Conservation (phyloP, 2,329 filamentous ascomycete genomes). For the Neonectria punicea region DNA sequence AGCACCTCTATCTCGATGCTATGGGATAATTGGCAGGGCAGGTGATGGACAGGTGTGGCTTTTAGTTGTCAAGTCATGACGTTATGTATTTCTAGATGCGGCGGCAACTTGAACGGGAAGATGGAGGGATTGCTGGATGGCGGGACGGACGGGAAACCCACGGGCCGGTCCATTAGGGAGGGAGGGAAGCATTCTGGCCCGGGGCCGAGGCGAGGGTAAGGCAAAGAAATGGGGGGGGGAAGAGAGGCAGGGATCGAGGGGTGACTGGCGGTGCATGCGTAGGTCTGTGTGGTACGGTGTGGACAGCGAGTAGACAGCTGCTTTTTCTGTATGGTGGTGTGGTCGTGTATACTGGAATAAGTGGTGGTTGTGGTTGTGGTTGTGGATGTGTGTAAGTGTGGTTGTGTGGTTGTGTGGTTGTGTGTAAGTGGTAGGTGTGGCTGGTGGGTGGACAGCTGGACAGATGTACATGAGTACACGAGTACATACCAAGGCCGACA, state of each 20-base stretch:
- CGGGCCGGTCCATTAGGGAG: slow-evolving; percentile 14
- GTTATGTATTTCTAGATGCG: neutral
- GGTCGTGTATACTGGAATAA: neutral
- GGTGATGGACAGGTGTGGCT: neutral
- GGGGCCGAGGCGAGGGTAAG: neutral
- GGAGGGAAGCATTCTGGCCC: neutral
- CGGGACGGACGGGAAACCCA: slow-evolving; percentile 13
- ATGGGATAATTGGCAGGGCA: neutral
- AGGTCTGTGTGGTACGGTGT: slow-evolving; percentile 5
- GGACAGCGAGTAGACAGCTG: neutral
- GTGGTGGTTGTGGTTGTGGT: neutral
- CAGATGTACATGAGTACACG: no score
- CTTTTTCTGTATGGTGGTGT: neutral
- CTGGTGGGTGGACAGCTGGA: no score
- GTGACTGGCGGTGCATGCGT: slow-evolving; percentile 14
- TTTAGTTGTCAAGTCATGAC: neutral
- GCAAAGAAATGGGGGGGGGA: neutral
- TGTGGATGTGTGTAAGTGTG: neutral
- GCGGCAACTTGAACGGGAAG: neutral
- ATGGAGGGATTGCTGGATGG: neutral
- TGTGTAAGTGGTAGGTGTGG: no score
- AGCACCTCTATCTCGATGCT: neutral
- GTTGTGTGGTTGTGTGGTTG: no score
- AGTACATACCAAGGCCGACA: no score
- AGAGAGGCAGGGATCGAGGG: neutral